phyloP scores from a whole-genome alignment of 202 grass and related monocot genomes.

The Zoysia matrella region DNA sequence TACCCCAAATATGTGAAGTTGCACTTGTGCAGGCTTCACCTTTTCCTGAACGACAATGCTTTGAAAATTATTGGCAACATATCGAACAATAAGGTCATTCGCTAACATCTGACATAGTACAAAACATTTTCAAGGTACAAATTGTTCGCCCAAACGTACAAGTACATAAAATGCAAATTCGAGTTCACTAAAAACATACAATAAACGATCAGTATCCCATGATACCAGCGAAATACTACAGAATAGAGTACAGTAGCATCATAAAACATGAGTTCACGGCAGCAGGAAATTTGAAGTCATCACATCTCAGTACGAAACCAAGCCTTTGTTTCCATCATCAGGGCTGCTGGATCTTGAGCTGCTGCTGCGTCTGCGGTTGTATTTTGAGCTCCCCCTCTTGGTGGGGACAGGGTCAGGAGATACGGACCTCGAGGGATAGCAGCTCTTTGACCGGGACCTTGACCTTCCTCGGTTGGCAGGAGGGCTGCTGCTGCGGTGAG shows the following conservation, averaged over 20 bases:
- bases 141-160: not conserved
- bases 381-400: constrained; percentile 47
- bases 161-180: not conserved
- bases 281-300: not conserved
- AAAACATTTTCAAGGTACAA: not conserved
- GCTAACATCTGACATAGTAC: not conserved
- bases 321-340: constrained; percentile 59
- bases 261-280: constrained; percentile 19
- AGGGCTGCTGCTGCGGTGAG: constrained; percentile 20
- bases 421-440: constrained; percentile 32
- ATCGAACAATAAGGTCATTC: not conserved
- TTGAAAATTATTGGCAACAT: not conserved
- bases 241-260: not conserved
- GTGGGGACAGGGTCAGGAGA: constrained; percentile 53
- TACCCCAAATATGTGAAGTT: not conserved
- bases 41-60: not conserved
- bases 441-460: constrained; percentile 50
- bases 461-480: constrained; percentile 52
- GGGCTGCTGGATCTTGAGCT: constrained; percentile 77
- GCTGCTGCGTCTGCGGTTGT: constrained; percentile 59
- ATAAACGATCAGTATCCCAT: not conserved
- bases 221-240: not conserved
- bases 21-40: not conserved
- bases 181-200: not conserved
- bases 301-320: constrained; percentile 70